Conservation (phyloP, 2,329 filamentous ascomycete genomes). For the Exophiala calicioides region DNA sequence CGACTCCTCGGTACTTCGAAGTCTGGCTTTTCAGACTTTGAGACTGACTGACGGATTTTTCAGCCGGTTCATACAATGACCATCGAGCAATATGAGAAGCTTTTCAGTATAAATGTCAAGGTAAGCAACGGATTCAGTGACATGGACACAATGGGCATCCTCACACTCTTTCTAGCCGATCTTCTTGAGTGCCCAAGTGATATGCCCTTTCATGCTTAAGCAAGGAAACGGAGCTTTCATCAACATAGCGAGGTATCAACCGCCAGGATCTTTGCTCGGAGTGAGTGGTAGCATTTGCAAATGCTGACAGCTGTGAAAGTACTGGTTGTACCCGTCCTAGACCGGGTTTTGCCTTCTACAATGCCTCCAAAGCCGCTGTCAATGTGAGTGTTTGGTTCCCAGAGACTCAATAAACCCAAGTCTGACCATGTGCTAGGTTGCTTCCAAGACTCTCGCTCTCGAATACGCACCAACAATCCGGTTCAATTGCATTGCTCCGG, state of each 20-base stretch:
- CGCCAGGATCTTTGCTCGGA: too few species aligned
- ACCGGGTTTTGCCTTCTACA: slow-evolving; percentile 36
- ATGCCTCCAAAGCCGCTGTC: slow-evolving; percentile 67
- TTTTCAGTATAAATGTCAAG: slow-evolving; percentile 45
- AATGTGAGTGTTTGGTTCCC: slow-evolving; percentile 1
- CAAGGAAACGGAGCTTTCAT: slow-evolving; percentile 44
- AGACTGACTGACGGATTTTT: background rate
- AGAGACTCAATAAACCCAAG: background rate
- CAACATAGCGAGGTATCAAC: slow-evolving; percentile 39
- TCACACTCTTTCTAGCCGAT: slow-evolving; percentile 33
- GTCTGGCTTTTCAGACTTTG: background rate
- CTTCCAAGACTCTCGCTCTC: slow-evolving; percentile 66
- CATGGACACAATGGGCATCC: too few species aligned
- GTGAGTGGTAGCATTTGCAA: background rate
- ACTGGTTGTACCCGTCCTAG: slow-evolving; percentile 18
- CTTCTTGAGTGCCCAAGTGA: slow-evolving; percentile 36
- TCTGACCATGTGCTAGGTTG: slow-evolving; percentile 53
- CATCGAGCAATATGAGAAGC: slow-evolving; percentile 41
- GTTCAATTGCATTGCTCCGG: slow-evolving; percentile 69
- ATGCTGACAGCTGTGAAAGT: slow-evolving; percentile 27
- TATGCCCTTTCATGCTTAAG: slow-evolving; percentile 39
- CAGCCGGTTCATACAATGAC: slow-evolving; percentile 6
- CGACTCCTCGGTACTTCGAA: background rate
- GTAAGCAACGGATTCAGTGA: background rate
- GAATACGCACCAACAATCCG: slow-evolving; percentile 73